A percentile compares a stretch with the other conserved stretches of the same genome.
phyloP scores from a whole-genome alignment of 495 filamentous ascomycete species.

The Lasiosphaeriaceae sp. region DNA sequence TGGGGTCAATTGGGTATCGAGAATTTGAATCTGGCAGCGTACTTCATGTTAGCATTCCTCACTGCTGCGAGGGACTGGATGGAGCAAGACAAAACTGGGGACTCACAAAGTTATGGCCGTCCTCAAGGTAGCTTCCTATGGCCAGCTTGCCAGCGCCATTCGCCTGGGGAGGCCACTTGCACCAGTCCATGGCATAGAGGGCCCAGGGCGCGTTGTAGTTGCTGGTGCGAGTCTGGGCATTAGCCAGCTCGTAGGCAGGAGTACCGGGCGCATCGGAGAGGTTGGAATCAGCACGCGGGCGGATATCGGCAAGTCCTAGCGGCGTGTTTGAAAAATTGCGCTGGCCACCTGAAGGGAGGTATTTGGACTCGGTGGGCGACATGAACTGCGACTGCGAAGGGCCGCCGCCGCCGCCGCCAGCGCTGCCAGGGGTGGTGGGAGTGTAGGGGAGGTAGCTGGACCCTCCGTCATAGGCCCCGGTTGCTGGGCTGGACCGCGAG shows the following conservation, averaged over 20 bases:
- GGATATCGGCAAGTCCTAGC: constrained; percentile 84
- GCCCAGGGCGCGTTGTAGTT: constrained; percentile 95
- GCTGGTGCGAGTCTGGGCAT: constrained; percentile 53
- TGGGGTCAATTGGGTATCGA: constrained; percentile 76
- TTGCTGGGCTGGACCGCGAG: constrained; percentile 80
- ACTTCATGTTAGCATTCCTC: not conserved
- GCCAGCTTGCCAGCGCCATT: constrained; percentile 86
- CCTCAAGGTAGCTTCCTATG: constrained; percentile 92
- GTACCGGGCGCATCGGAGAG: constrained; percentile 61
- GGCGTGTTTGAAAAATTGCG: constrained; percentile 78
- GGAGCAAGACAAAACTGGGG: constrained; percentile 18
- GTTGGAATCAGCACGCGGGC: constrained; percentile 70
- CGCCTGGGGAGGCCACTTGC: constrained; percentile 87
- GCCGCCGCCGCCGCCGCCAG: constrained; percentile 20
- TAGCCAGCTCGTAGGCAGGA: constrained; percentile 50
- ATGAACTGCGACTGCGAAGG: constrained; percentile 53
- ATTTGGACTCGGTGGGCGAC: constrained; percentile 62
- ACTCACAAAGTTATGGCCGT: constrained; percentile 93
- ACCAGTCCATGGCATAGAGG: constrained; percentile 97
- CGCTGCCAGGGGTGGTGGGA: constrained; percentile 54
- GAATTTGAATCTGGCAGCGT: constrained; percentile 80
- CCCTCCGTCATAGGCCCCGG: constrained; percentile 48
- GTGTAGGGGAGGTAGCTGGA: constrained; percentile 63
- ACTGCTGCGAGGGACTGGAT: not conserved
- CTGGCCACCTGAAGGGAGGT: constrained; percentile 63